Evolutionary conservation across 225 moss, liverwort and hornwort genomes (phyloP).

Genomic region (Pseudisothecium myosuroides): DNA sequence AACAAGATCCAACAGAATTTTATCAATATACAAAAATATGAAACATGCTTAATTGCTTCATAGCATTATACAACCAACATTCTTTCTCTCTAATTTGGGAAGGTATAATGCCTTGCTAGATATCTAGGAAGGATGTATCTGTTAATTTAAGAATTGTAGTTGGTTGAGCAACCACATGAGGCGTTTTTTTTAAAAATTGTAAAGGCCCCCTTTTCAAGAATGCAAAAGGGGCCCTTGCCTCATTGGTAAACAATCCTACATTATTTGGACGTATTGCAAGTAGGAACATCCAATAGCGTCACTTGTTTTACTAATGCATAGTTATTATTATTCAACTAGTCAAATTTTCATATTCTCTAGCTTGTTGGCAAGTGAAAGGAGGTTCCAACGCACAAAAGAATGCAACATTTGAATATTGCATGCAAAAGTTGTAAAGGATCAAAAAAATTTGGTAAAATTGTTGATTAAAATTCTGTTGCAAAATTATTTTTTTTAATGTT

Average conservation of each 20-base stretch:
- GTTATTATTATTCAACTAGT: accelerated
- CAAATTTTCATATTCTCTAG: not conserved
- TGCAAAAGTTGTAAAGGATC: not conserved
- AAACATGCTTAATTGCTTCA: accelerated
- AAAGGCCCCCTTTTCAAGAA: accelerated
- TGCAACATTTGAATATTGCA: not conserved
- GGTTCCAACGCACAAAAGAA: not conserved
- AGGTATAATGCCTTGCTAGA: not conserved
- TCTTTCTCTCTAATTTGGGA: accelerated
- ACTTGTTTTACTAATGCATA: not conserved
- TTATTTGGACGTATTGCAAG: accelerated
- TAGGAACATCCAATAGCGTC: accelerated
- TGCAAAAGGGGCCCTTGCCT: accelerated
- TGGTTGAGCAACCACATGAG: accelerated
- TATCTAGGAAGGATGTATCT: accelerated
- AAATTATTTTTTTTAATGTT: too few relatives aligned
- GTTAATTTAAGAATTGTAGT: not conserved
- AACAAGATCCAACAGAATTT: accelerated
- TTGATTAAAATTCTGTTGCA: too few relatives aligned
- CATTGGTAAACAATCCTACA: not conserved
- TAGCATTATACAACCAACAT: not conserved
- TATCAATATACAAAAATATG: not conserved
- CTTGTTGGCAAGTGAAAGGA: not conserved
- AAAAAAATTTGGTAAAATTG: too few relatives aligned
- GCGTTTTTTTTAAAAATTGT: not conserved